These are phyloP conservation scores for Boehmeria nivea DNA, from an alignment of 306 rosid species.

Conservation along the genomic window DNA sequence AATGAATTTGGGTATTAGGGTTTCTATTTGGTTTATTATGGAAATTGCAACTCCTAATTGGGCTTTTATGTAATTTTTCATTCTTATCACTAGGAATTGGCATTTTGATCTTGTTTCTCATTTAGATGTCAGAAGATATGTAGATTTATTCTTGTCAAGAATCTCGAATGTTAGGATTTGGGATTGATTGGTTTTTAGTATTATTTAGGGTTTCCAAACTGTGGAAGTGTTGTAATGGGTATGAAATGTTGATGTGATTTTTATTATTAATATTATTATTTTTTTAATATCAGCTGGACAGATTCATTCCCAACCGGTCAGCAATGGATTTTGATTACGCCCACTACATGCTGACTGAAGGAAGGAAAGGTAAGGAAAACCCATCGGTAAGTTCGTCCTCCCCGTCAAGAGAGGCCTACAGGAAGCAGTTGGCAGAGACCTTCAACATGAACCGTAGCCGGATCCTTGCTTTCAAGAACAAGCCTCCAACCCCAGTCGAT, in stretches of 20 bases:
- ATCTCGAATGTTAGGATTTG: background rate
- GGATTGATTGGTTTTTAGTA: background rate
- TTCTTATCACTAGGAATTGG: too few species aligned
- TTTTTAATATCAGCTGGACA: conserved; percentile 26
- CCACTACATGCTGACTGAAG: conserved; percentile 25
- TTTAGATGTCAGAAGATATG: too few species aligned
- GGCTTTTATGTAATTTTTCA: too few species aligned
- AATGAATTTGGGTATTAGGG: too few species aligned
- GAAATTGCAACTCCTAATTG: too few species aligned
- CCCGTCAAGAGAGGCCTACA: conserved; percentile 55
- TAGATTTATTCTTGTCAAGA: too few species aligned
- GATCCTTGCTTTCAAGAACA: conserved; percentile 84
- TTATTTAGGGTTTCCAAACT: too few species aligned
- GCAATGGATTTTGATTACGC: conserved; percentile 40
- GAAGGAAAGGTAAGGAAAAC: conserved; percentile 50
- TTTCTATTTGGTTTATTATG: too few species aligned
- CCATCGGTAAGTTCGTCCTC: conserved; percentile 40
- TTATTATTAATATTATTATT: background rate
- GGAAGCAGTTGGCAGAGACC: conserved; percentile 50
- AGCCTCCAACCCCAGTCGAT: conserved; percentile 55
- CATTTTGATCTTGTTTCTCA: too few species aligned
- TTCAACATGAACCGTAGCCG: conserved; percentile 62
- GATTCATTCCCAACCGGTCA: conserved; percentile 33
- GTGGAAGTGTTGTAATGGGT: too few species aligned
- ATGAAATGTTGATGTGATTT: background rate